A percentile compares a stretch with the other conserved stretches of the same genome.
Evolutionary conservation across 345 rosid genomes (phyloP).

Genomic region (Aegle marmelos): DNA sequence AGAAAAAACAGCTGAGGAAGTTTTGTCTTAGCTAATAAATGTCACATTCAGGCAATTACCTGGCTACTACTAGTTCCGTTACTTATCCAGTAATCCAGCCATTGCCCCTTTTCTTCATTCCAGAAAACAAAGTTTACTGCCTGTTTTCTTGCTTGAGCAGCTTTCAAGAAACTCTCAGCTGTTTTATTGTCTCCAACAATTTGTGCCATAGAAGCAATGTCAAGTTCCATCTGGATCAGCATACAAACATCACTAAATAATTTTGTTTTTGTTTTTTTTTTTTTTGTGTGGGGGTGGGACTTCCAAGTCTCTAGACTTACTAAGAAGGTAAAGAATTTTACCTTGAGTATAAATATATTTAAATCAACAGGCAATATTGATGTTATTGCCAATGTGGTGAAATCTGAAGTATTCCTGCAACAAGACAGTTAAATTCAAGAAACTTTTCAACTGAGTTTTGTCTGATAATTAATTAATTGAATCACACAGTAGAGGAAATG

Average conservation of each 20-base stretch:
- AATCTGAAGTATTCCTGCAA: slow-evolving; percentile 55
- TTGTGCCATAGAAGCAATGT: slow-evolving; percentile 67
- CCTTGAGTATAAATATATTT: slow-evolving; percentile 70
- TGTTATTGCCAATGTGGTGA: slow-evolving; percentile 68
- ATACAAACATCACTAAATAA: slow-evolving; percentile 1
- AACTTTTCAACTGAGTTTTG: background rate
- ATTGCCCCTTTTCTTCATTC: slow-evolving; percentile 72
- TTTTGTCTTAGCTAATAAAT: background rate
- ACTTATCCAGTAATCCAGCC: slow-evolving; percentile 83
- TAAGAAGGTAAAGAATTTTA: slow-evolving; percentile 19
- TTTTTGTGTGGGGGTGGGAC: too few relatives aligned
- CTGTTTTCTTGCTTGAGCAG: slow-evolving; percentile 56
- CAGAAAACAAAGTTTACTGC: slow-evolving; percentile 64
- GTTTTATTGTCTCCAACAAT: slow-evolving; percentile 41
- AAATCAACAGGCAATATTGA: slow-evolving; percentile 83
- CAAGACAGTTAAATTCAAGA: background rate
- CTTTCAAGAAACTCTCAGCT: slow-evolving; percentile 43
- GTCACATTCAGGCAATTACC: slow-evolving; percentile 15
- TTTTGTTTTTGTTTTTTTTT: too few relatives aligned
- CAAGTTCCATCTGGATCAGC: slow-evolving; percentile 78
- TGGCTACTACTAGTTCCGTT: slow-evolving; percentile 19
- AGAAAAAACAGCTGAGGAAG: background rate
- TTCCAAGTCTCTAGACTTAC: background rate
- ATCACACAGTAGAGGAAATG: background rate
- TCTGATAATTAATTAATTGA: background rate